Conservation (phyloP, 2,329 filamentous ascomycete genomes). For the Paecilomyces sp. region DNA sequence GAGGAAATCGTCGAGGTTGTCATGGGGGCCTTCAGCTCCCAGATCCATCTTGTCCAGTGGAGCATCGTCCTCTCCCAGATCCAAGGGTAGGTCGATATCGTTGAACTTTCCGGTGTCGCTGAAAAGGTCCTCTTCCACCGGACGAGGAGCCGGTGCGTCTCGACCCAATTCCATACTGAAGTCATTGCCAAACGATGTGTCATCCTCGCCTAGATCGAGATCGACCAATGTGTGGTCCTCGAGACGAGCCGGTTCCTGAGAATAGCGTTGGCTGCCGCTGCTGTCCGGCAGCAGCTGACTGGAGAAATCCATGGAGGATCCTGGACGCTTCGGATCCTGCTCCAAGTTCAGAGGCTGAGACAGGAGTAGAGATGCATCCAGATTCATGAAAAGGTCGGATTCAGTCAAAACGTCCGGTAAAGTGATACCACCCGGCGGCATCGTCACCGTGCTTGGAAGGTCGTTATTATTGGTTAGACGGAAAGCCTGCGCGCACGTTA, state of each 20-base stretch:
- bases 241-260: conserved; percentile 45
- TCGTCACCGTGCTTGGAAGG: conserved; percentile 72
- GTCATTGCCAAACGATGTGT: conserved; percentile 59
- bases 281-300: conserved; percentile 74
- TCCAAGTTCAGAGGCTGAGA: conserved; percentile 57
- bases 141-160: conserved; percentile 65
- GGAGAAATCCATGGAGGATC: conserved; percentile 46
- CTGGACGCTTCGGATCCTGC: conserved; percentile 26
- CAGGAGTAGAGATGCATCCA: conserved; percentile 75
- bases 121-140: conserved; percentile 48
- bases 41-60: conserved; percentile 34
- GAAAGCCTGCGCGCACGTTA: conserved; percentile 63
- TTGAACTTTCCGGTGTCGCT: conserved; percentile 59
- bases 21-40: conserved; percentile 27
- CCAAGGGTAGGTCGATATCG: conserved; percentile 44
- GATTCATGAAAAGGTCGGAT: conserved; percentile 78
- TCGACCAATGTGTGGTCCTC: conserved; percentile 69
- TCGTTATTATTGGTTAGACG: conserved; percentile 92
- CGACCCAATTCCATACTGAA: conserved; percentile 81
- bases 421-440: conserved; percentile 76
- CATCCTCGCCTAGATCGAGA: conserved; percentile 59
- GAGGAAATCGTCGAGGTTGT: conserved; percentile 54
- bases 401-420: conserved; percentile 90
- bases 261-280: conserved; percentile 39
- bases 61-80: conserved; percentile 41